Conservation (phyloP, 176 grass and related monocot species). For the Eleusine coracana region DNA sequence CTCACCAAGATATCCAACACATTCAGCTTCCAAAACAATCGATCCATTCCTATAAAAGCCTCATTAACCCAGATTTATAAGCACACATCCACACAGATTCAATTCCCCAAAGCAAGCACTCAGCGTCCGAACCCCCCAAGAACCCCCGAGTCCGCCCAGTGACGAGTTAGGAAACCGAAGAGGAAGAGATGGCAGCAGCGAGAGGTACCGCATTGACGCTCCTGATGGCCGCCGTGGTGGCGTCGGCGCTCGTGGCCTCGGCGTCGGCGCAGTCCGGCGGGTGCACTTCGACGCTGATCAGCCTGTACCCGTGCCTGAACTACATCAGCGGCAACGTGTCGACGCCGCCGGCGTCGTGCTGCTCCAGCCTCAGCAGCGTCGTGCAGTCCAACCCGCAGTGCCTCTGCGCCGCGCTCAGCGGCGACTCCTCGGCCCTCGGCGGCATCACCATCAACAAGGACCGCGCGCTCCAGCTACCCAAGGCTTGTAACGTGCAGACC, state of each 20-base stretch:
- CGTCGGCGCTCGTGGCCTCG: slow-evolving; percentile 24
- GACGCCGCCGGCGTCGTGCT: slow-evolving; percentile 56
- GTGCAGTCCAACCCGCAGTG: slow-evolving; percentile 72
- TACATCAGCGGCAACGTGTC: slow-evolving; percentile 81
- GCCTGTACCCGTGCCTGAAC: slow-evolving; percentile 84
- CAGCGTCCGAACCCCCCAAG: not conserved
- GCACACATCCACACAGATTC: slow-evolving; percentile 10
- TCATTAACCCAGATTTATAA: not conserved
- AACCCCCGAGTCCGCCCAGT: not conserved
- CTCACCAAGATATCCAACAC: slow-evolving; percentile 41
- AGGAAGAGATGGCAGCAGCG: slow-evolving; percentile 7
- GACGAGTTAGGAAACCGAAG: not conserved
- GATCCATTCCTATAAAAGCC: slow-evolving; percentile 21
- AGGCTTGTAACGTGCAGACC: slow-evolving; percentile 67
- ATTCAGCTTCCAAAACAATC: not conserved
- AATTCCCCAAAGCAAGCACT: not conserved
- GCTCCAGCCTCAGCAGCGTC: slow-evolving; percentile 62
- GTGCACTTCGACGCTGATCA: slow-evolving; percentile 63
- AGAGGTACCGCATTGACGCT: not conserved
- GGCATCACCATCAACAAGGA: slow-evolving; percentile 72
- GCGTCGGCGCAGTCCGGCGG: slow-evolving; percentile 60
- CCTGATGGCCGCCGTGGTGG: slow-evolving; percentile 13
- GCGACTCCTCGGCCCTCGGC: slow-evolving; percentile 47
- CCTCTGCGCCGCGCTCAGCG: slow-evolving; percentile 67
- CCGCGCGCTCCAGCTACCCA: slow-evolving; percentile 60